Evolutionary conservation across 2,329 filamentous ascomycete species (phyloP), one percentile per base, ranked within the genome.

Genomic region (Arthroderma sp.): DNA sequence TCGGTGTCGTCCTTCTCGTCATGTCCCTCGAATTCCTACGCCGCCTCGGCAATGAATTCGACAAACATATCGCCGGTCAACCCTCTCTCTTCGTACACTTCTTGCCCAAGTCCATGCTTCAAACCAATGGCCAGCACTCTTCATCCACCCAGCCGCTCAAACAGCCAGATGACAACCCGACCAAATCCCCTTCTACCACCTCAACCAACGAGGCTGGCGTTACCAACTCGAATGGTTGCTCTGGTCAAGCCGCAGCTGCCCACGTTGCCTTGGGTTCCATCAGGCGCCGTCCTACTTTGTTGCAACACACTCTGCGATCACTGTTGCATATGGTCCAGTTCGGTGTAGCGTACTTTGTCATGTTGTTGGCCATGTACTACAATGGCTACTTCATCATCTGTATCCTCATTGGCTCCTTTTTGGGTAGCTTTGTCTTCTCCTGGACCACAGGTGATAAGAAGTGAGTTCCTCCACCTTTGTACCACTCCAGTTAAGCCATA

Each of bases 361-460:
- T 91, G 85, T 64, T 72, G 44, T 57, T 80, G 28, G 72, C 75
- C 15, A 80, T 80, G 75, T 78, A 78, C 50, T 80, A 72, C 61
- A 79, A 80, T 47, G 74, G 80, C 6, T 91, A 85, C 62, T 73
- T 91, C 50, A 84, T 91, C 60, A 80, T 89, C 47, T 85, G 78
- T 53, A 85, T 91, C 59, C 76, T 89, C 50, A 74, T 89, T 45
- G 85, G 85, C 1, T 77, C 81, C 0, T 85, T 77, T 51, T 46
- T 88, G 4, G 85, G 85, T 10, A 71, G 74, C 8, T 85, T 87
- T 50, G 57, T 84, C 47, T 89, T 85, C 58, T 75, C 78, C 29
- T 88, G 83, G 81, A 81, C 83, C 45, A 48, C 53, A 9, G 31
- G 47, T 27, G 49, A 47, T 10, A 46, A 48, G 28, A 53, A 52